A percentile compares a stretch with the other conserved stretches of the same genome.
These are phyloP conservation scores for Carex parvula DNA, from an alignment of 176 grass and related monocot genomes.

Conservation along the genomic window DNA sequence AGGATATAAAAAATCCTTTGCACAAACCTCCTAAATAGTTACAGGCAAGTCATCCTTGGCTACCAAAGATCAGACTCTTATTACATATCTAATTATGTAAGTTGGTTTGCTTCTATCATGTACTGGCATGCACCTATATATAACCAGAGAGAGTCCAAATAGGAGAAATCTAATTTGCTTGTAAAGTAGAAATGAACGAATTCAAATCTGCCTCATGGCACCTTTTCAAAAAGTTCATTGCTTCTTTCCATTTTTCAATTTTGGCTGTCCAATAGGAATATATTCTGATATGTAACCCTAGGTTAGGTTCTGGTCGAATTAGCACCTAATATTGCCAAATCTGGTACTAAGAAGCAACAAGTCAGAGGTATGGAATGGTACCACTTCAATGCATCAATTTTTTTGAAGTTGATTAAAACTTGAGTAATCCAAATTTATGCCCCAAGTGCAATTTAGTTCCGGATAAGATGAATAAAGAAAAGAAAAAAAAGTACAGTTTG, in stretches of 20 bases:
- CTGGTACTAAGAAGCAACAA: neutral
- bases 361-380: neutral
- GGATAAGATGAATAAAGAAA: neutral
- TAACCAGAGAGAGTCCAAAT: neutral
- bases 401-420: neutral
- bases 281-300: constrained; percentile 11
- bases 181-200: constrained; percentile 4
- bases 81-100: neutral
- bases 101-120: neutral
- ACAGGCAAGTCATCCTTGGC: constrained; percentile 51
- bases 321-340: constrained; percentile 9
- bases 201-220: constrained; percentile 18
- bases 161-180: neutral
- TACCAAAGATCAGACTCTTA: constrained; percentile 31
- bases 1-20: neutral
- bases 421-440: neutral
- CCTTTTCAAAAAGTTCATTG: constrained; percentile 12
- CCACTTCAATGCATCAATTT: neutral
- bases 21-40: neutral
- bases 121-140: constrained; percentile 21
- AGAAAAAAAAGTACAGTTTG: neutral
- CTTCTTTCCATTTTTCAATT: neutral
- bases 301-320: constrained; percentile 4
- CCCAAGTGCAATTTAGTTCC: neutral
- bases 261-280: neutral